phyloP scores from a whole-genome alignment of 352 stramenopile genomes.

The Globisporangium abappressorium region DNA sequence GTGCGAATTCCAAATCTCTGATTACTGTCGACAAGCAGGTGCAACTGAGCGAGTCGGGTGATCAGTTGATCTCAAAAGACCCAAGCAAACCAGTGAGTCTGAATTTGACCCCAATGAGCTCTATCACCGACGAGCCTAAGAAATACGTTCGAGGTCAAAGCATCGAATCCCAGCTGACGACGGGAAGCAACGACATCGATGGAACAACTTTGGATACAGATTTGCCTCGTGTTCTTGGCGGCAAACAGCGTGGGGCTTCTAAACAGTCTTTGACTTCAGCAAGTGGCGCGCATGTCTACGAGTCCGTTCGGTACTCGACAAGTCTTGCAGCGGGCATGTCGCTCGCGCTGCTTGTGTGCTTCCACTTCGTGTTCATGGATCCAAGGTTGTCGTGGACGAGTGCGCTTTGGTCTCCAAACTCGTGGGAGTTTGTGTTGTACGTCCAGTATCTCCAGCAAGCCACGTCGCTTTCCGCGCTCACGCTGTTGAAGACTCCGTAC shows the following conservation, averaged over 20 bases:
- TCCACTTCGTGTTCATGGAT: constrained; percentile 23
- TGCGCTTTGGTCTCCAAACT: constrained; percentile 27
- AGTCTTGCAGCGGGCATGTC: constrained; percentile 18
- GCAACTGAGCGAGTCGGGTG: constrained; percentile 5
- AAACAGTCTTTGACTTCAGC: background rate
- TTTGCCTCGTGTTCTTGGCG: constrained; percentile 14
- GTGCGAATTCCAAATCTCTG: background rate
- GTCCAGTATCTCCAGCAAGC: constrained; percentile 41
- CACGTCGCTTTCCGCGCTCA: constrained; percentile 36
- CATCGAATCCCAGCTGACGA: background rate
- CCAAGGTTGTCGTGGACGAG: constrained; percentile 13
- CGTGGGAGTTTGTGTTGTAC: constrained; percentile 52
- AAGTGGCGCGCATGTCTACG: constrained; percentile 11
- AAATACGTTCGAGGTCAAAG: constrained; percentile 30
- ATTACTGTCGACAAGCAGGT: constrained; percentile 10
- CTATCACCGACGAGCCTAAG: constrained; percentile 11
- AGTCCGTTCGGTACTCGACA: constrained; percentile 22
- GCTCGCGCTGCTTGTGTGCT: constrained; percentile 17
- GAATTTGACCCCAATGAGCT: background rate
- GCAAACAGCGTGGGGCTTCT: background rate
- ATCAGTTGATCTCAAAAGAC: background rate
- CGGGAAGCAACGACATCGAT: background rate
- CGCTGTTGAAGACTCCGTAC: constrained; percentile 30
- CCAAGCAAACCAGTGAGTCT: constrained; percentile 10
- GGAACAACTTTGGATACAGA: background rate